A percentile compares a stretch with the other conserved stretches of the same genome.
These are phyloP conservation scores for Babesia gibsoni DNA, from an alignment of 169 alveolate genomes.

Conservation along the genomic window DNA sequence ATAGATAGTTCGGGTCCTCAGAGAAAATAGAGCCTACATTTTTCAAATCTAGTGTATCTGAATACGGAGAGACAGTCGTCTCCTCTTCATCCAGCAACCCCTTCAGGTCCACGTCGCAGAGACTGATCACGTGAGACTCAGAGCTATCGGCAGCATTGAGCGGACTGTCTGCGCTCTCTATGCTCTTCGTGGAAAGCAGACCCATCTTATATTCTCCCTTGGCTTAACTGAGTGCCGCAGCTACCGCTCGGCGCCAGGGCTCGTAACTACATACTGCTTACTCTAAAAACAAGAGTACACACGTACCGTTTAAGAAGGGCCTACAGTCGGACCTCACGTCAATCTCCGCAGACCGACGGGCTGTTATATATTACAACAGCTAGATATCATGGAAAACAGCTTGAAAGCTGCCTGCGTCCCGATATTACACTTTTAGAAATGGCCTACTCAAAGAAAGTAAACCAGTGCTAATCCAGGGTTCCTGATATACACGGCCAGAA, in stretches of 20 bases:
- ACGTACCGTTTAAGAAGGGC: conserved; percentile 19
- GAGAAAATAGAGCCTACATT: conserved; percentile 22
- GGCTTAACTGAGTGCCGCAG: not conserved
- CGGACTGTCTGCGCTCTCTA: not conserved
- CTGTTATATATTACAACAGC: too few relatives aligned
- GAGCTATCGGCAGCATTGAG: not conserved
- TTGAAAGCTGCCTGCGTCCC: too few relatives aligned
- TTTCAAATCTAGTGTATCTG: conserved; percentile 23
- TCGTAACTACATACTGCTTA: conserved; percentile 30
- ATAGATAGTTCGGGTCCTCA: conserved; percentile 47
- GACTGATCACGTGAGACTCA: conserved; percentile 38
- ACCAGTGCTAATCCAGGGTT: too few relatives aligned
- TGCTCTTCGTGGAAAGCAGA: not conserved
- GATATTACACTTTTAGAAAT: too few relatives aligned
- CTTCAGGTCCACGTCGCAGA: conserved; percentile 54
- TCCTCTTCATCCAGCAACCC: conserved; percentile 64
- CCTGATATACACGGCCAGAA: too few relatives aligned
- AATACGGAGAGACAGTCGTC: conserved; percentile 51
- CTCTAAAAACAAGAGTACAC: not conserved
- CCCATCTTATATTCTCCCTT: too few relatives aligned
- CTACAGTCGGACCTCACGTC: too few relatives aligned
- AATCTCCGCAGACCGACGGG: too few relatives aligned
- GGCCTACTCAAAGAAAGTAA: too few relatives aligned
- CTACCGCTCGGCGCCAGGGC: not conserved
- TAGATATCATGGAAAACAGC: too few relatives aligned